These are phyloP conservation scores for Mallotus nudiflorus DNA, from an alignment of 345 rosid species.

Conservation along the genomic window DNA sequence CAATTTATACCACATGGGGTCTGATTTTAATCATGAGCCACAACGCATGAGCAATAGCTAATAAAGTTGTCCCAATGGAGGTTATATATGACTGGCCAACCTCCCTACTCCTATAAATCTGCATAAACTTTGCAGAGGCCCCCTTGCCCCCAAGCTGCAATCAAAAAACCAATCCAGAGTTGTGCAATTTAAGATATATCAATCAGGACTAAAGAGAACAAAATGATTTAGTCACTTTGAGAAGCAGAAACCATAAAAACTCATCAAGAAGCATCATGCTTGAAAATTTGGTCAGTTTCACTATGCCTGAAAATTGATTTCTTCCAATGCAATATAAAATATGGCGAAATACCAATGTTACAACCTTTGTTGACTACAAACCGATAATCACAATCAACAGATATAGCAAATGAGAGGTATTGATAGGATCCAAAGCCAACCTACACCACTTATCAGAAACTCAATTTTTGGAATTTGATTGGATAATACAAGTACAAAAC, in stretches of 20 bases:
- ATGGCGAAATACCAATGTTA: not conserved
- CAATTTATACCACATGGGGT: constrained; percentile 76
- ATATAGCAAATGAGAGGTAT: not conserved
- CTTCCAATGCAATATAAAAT: no score
- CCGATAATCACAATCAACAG: no score
- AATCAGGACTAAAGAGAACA: not conserved
- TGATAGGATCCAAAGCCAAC: not conserved
- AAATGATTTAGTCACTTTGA: not conserved
- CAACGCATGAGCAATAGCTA: constrained; percentile 64
- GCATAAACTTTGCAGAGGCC: constrained; percentile 50
- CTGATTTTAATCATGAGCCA: constrained; percentile 78
- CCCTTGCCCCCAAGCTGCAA: constrained; percentile 41
- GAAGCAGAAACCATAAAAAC: not conserved
- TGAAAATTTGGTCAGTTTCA: no score
- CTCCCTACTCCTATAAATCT: constrained; percentile 90
- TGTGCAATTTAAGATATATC: not conserved
- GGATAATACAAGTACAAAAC: not conserved
- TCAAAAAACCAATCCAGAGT: constrained; percentile 10
- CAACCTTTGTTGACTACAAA: not conserved
- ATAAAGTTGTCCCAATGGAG: constrained; percentile 76
- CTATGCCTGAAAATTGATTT: no score
- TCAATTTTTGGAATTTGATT: not conserved
- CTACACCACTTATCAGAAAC: not conserved
- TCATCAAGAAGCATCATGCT: not conserved
- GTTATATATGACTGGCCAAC: constrained; percentile 93